phyloP scores from a whole-genome alignment of 768 basidiomycete species.

The Megacollybia marginata region DNA sequence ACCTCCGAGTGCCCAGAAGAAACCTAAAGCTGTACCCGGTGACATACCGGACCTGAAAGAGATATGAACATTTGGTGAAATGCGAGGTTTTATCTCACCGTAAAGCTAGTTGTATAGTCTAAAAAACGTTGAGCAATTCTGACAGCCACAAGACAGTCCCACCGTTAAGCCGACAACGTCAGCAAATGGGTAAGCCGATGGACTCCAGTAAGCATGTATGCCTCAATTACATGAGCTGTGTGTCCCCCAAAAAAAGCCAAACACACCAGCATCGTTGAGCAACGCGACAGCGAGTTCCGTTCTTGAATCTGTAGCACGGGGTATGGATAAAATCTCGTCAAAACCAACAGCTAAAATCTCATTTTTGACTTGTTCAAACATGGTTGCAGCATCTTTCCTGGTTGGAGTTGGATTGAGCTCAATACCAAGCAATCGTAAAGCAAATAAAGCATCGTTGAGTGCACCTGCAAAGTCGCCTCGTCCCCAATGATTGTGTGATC shows the following conservation, averaged over 20 bases:
- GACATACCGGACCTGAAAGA: conserved; percentile 53
- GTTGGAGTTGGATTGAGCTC: conserved; percentile 50
- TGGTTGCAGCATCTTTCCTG: conserved; percentile 45
- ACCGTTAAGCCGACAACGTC: conserved; percentile 66
- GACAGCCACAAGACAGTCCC: conserved; percentile 11
- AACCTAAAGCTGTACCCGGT: conserved; percentile 60
- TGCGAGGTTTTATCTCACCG: conserved; percentile 25
- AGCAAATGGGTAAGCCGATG: conserved; percentile 42
- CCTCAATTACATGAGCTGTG: conserved; percentile 24
- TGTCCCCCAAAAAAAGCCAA: not conserved
- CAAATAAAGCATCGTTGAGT: conserved; percentile 48
- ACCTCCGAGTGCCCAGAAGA: conserved; percentile 70
- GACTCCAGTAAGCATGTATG: conserved; percentile 67
- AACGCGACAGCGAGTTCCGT: conserved; percentile 59
- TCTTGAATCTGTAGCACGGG: conserved; percentile 49
- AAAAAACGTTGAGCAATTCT: too few relatives aligned
- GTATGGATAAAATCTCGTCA: conserved; percentile 57
- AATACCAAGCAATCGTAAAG: conserved; percentile 55
- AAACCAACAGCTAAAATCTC: conserved; percentile 65
- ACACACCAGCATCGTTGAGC: conserved; percentile 59
- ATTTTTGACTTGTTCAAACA: conserved; percentile 66
- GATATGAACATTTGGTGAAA: not conserved
- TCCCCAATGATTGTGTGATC: conserved; percentile 59
- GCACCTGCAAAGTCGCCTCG: conserved; percentile 49
- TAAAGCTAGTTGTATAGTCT: conserved; percentile 62